Evolutionary conservation across 2,329 filamentous ascomycete genomes (phyloP).

Genomic region (Trichophyton simii): DNA sequence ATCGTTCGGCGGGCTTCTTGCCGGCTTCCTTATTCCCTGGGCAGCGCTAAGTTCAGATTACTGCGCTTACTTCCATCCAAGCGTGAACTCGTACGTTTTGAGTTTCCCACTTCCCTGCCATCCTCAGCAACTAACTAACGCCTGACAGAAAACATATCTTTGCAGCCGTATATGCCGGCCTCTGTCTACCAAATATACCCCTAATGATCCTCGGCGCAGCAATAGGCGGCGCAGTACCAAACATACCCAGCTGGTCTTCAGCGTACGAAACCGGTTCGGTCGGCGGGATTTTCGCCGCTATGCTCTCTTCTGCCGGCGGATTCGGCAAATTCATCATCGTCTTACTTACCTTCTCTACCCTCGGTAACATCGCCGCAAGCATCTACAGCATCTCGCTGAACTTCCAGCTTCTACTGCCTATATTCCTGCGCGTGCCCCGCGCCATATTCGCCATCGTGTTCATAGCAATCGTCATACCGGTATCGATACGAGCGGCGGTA

Average conservation of each 20-base stretch:
- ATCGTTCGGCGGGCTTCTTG: constrained; percentile 17
- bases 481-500: constrained; percentile 51
- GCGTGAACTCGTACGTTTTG: constrained; percentile 10
- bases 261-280: constrained; percentile 50
- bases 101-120: not conserved
- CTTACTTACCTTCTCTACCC: constrained; percentile 41
- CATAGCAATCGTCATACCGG: constrained; percentile 52
- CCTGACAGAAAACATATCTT: constrained; percentile 11
- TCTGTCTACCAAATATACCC: constrained; percentile 43
- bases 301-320: constrained; percentile 31
- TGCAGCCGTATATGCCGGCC: constrained; percentile 29
- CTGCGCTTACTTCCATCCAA: constrained; percentile 14
- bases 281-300: constrained; percentile 46
- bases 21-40: constrained; percentile 19
- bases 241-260: constrained; percentile 39
- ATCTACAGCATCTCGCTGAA: constrained; percentile 55
- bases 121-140: not conserved
- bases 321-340: constrained; percentile 59
- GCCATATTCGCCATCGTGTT: constrained; percentile 49
- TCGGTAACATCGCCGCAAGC: constrained; percentile 53
- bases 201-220: constrained; percentile 53
- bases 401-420: constrained; percentile 52
- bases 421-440: constrained; percentile 47
- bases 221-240: constrained; percentile 48
- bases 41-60: constrained; percentile 14